These are phyloP conservation scores for Dorcoceras hygrometricum DNA, from an alignment of 257 asterid genomes.

Conservation along the genomic window DNA sequence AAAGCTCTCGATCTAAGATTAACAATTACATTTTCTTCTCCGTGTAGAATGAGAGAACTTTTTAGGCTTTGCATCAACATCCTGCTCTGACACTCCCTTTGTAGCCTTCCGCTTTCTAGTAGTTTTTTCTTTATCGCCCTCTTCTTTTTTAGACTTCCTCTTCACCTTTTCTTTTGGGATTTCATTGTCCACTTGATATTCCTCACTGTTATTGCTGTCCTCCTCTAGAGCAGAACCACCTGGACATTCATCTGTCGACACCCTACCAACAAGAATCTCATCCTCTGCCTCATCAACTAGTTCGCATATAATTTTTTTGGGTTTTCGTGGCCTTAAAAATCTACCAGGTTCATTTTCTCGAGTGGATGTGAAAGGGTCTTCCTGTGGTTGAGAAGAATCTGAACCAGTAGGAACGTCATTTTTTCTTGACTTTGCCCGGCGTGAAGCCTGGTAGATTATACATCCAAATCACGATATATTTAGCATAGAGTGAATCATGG, in stretches of 20 bases:
- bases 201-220: constrained; percentile 34
- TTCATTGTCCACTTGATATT: constrained; percentile 44
- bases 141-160: constrained; percentile 42
- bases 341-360: constrained; percentile 42
- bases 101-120: constrained; percentile 54
- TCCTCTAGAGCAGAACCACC: constrained; percentile 34
- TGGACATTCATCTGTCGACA: constrained; percentile 35
- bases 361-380: constrained; percentile 30
- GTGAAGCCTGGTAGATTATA: constrained; percentile 45
- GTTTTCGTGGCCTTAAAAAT: constrained; percentile 44
- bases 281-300: constrained; percentile 45
- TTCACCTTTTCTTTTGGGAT: constrained; percentile 34
- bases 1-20: constrained; percentile 15
- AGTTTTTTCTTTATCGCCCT: constrained; percentile 47
- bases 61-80: constrained; percentile 48
- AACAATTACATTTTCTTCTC: constrained; percentile 57
- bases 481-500: constrained; percentile 18
- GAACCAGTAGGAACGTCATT: constrained; percentile 23
- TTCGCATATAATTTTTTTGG: constrained; percentile 23
- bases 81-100: constrained; percentile 44
- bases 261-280: constrained; percentile 36
- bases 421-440: constrained; percentile 47
- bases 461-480: constrained; percentile 1
- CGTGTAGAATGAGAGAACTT: constrained; percentile 74
- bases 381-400: constrained; percentile 42